phyloP scores from a whole-genome alignment of 192 early-diverging fungal genomes.

The Thoreauomyces humboldtii region DNA sequence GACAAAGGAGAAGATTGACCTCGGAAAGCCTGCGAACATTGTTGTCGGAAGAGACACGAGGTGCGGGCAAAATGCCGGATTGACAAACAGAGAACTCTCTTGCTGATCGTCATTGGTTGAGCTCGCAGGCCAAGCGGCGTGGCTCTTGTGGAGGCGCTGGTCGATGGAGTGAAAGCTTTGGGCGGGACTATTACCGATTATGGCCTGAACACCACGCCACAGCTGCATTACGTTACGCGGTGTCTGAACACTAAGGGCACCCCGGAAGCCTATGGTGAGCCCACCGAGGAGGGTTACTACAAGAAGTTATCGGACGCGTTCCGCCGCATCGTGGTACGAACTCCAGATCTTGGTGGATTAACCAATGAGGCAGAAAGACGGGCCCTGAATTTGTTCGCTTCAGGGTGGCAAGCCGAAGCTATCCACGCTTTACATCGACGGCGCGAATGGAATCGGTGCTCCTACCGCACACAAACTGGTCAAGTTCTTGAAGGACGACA shows the following conservation, averaged over 20 bases:
- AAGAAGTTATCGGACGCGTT: constrained; percentile 85
- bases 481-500: constrained; percentile 60
- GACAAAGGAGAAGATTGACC: constrained; percentile 66
- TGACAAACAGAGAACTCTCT: too few relatives aligned
- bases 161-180: constrained; percentile 76
- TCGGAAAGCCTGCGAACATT: constrained; percentile 62
- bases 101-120: too few relatives aligned
- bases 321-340: constrained; percentile 72
- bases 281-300: constrained; percentile 90
- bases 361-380: too few relatives aligned
- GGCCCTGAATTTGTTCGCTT: not conserved
- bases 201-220: constrained; percentile 92
- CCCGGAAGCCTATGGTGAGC: constrained; percentile 77
- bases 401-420: constrained; percentile 69
- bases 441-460: constrained; percentile 97
- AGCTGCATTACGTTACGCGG: constrained; percentile 91
- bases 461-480: constrained; percentile 79
- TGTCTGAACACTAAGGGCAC: constrained; percentile 81
- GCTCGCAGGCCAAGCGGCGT: constrained; percentile 87
- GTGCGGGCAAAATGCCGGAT: constrained; percentile 50
- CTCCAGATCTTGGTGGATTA: too few relatives aligned
- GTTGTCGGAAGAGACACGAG: constrained; percentile 91
- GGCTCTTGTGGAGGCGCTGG: constrained; percentile 73
- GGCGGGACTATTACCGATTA: constrained; percentile 70
- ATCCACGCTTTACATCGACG: constrained; percentile 77